Evolutionary conservation across 129 eudicot genomes (phyloP), one percentile per base, ranked within the genome.

Genomic region (Artemisia argyi): DNA sequence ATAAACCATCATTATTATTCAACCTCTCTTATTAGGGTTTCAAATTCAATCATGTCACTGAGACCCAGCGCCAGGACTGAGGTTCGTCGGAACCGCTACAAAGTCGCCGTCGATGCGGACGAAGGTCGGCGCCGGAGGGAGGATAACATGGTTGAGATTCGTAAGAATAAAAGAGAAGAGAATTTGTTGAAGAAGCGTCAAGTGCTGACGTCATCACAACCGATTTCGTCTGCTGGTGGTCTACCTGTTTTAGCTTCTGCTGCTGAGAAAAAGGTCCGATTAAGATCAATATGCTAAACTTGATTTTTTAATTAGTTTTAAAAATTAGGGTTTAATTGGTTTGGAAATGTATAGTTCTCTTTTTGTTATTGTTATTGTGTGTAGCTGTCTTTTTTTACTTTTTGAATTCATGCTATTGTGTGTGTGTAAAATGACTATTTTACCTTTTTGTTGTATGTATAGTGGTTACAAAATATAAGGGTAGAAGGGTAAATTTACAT

Each of bases 81-180:
- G 76, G 88, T 80, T 56, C 85, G 92, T 52, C 89, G 92, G 78
- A 87, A 83, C 76, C 62, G 84, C 42, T 90, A 87, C 80, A 90
- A 90, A 80, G 93, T 85, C 5, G 89, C 89, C 10, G 94, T 90
- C 15, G 94, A 90, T 51, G 91, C 93, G 18, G 96, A 85, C 5
- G 96, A 90, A 56, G 94, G 93, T 0, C 81, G 96, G 17, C 84
- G 96, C 24, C 72, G 96, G 54, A 79, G 93, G 30, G 96, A 85
- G 64, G 96, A 87, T 65, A 87, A 85, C 44, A 83, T 90, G 93
- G 89, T 90, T 15, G 93, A 87, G 89, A 87, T 90, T 74, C 85
- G 96, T 11, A 90, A 90, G 82, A 84, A 65, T n/a, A 72, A 79
- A 8, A 66, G 93, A 9, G 96, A 90, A 28, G 96, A 86, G 66